phyloP scores from a whole-genome alignment of 768 basidiomycete genomes.

The Lactifluus subvellereus region DNA sequence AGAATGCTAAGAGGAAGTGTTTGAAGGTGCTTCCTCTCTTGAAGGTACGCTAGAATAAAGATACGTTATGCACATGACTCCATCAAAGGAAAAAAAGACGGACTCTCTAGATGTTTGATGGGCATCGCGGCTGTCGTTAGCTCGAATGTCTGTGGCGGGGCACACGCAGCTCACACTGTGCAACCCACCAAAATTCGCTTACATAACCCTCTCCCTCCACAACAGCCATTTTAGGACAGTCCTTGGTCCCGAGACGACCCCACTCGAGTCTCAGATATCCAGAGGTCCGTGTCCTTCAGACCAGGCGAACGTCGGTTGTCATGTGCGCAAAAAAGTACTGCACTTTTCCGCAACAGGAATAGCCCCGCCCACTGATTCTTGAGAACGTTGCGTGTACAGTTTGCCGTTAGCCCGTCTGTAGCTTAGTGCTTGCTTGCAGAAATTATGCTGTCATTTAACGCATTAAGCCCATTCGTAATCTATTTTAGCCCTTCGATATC shows the following conservation, averaged over 20 bases:
- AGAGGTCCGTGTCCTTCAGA: neutral
- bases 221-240: neutral
- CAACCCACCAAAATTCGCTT: conserved; percentile 11
- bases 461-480: neutral
- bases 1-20: conserved; percentile 75
- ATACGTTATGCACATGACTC: neutral
- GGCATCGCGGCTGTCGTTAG: conserved; percentile 45
- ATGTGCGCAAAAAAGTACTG: neutral
- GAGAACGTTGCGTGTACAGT: neutral
- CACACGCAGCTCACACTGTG: neutral
- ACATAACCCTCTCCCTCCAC: neutral
- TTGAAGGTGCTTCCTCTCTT: conserved; percentile 84
- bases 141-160: conserved; percentile 10
- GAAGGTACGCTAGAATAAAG: conserved; percentile 57
- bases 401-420: neutral
- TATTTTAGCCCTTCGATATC: neutral
- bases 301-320: neutral
- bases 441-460: neutral
- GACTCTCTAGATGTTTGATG: conserved; percentile 80
- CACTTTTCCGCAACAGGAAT: neutral
- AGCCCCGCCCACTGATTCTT: neutral
- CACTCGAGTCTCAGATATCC: neutral
- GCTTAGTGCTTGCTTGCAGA: neutral
- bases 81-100: conserved; percentile 28
- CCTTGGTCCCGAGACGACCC: neutral